Conservation (phyloP, 208 protist species). For the Naegleria gruberi region DNA sequence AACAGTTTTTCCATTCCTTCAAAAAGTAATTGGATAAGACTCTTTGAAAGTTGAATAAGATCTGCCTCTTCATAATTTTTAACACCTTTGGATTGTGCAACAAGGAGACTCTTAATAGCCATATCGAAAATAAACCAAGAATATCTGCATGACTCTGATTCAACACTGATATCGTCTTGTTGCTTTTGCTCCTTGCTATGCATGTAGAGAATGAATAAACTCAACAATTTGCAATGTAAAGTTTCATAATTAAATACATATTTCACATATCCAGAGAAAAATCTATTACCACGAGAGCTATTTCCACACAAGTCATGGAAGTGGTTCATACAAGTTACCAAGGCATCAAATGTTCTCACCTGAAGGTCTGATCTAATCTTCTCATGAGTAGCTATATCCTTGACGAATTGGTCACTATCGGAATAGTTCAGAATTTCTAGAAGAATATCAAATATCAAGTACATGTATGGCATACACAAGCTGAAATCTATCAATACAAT, state of each 20-base stretch:
- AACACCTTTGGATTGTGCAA: background rate
- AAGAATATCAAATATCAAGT: background rate
- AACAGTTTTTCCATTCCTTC: background rate
- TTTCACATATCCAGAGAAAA: background rate
- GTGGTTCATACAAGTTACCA: too few relatives aligned
- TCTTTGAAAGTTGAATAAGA: background rate
- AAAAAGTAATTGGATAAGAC: background rate
- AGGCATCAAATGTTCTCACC: too few relatives aligned
- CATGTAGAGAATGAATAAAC: background rate
- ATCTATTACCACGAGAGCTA: background rate
- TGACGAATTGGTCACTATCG: background rate
- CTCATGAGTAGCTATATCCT: background rate
- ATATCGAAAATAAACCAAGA: conserved; percentile 16
- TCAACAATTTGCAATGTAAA: background rate
- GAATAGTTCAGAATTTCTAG: background rate
- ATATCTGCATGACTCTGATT: background rate
- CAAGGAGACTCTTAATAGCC: background rate
- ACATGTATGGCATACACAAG: background rate
- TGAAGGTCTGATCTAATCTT: background rate
- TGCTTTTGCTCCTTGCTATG: background rate
- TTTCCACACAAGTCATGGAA: background rate
- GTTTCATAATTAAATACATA: background rate
- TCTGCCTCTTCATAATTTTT: background rate
- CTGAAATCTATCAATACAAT: background rate
- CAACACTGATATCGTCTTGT: background rate